A percentile compares a stretch with the other conserved stretches of the same genome.
These are phyloP conservation scores for Solanum hybrid DNA, from an alignment of 305 asterid species.

Conservation along the genomic window DNA sequence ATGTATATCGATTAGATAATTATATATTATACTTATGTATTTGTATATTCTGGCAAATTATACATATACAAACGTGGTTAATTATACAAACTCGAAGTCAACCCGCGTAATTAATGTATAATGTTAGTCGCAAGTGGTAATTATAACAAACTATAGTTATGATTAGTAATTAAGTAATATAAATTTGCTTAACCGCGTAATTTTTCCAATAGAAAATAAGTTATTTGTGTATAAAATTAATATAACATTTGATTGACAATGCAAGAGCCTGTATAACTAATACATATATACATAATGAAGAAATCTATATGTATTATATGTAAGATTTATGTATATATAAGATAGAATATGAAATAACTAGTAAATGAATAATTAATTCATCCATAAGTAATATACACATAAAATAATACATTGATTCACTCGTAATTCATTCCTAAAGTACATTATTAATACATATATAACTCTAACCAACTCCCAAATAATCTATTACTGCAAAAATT, in stretches of 20 bases:
- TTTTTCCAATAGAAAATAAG: not conserved
- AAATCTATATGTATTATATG: not conserved
- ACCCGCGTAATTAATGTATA: no score
- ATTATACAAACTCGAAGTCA: not conserved
- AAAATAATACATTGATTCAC: not conserved
- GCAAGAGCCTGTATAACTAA: not conserved
- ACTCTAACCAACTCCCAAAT: not conserved
- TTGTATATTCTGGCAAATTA: not conserved
- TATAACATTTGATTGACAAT: not conserved
- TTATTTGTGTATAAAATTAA: not conserved
- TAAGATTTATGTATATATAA: not conserved
- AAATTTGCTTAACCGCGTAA: not conserved
- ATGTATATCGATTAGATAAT: not conserved
- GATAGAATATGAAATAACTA: not conserved
- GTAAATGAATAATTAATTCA: not conserved
- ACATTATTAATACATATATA: no score
- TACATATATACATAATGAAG: not conserved
- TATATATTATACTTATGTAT: not conserved
- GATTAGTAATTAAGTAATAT: no score
- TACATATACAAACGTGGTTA: not conserved
- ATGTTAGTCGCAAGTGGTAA: not conserved
- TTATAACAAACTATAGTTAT: not conserved
- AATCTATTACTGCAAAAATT: not conserved
- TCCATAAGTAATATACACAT: not conserved
- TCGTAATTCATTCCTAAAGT: no score